Evolutionary conservation across 1,139 yeast genomes (phyloP).

Genomic region (Blastobotrys elegans): DNA sequence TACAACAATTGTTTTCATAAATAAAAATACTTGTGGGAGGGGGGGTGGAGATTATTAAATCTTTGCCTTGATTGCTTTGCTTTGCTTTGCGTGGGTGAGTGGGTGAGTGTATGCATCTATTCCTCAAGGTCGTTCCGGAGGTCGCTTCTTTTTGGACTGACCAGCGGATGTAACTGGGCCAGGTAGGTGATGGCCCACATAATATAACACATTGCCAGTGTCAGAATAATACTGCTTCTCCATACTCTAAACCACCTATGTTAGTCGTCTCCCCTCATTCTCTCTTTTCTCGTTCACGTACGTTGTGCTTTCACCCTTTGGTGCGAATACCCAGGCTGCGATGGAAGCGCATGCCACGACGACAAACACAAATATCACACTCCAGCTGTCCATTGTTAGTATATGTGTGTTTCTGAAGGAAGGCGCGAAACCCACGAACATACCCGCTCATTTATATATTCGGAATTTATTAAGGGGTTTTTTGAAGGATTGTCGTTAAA

Average conservation of each 20-base stretch:
- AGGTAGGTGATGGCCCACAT: constrained; percentile 88
- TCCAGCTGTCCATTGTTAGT: constrained; percentile 44
- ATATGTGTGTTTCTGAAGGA: not conserved
- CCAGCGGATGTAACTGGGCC: constrained; percentile 71
- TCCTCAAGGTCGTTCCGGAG: constrained; percentile 58
- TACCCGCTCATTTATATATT: constrained; percentile 13
- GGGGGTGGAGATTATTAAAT: too few species aligned
- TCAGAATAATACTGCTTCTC: constrained; percentile 81
- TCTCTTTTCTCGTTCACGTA: constrained; percentile 17
- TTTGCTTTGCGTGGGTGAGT: not conserved
- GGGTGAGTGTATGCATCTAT: too few species aligned
- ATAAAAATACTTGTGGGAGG: too few species aligned
- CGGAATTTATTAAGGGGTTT: not conserved
- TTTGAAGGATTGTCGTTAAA: not conserved
- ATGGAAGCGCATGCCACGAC: constrained; percentile 56
- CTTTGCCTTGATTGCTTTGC: too few species aligned
- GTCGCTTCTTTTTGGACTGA: constrained; percentile 65
- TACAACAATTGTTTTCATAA: too few species aligned
- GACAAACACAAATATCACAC: constrained; percentile 62
- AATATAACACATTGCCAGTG: constrained; percentile 81
- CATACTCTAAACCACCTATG: constrained; percentile 52
- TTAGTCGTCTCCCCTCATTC: constrained; percentile 5
- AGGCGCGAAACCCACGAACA: constrained; percentile 1
- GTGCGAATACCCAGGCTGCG: constrained; percentile 60
- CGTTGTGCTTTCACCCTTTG: constrained; percentile 50